Evolutionary conservation across 2,329 filamentous ascomycete genomes (phyloP).

Genomic region (Amesomyces nigricolor): DNA sequence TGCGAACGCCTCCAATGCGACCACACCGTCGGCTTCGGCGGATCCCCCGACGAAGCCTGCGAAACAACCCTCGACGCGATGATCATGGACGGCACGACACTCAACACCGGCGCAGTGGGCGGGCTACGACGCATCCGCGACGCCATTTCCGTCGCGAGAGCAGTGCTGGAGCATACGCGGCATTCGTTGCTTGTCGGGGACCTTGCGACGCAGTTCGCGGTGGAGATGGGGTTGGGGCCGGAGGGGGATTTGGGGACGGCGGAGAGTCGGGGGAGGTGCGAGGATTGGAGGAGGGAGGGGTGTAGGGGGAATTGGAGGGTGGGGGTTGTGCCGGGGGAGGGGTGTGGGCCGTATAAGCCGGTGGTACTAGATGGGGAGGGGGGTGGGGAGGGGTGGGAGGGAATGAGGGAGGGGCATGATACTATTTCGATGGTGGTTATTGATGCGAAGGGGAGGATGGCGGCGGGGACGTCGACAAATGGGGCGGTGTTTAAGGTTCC

Average conservation of each 20-base stretch:
- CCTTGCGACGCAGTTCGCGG: conserved; percentile 47
- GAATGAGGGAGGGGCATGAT: conserved; percentile 35
- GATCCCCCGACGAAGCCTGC: conserved; percentile 50
- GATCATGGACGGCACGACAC: conserved; percentile 50
- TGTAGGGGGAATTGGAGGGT: conserved; percentile 50
- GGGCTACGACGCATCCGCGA: conserved; percentile 44
- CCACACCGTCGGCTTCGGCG: conserved; percentile 49
- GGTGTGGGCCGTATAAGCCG: conserved; percentile 45
- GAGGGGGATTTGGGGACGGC: conserved; percentile 40
- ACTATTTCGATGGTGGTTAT: conserved; percentile 50
- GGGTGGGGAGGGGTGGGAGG: neutral
- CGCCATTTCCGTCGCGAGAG: conserved; percentile 45
- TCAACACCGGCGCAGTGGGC: conserved; percentile 50
- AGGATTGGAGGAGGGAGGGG: conserved; percentile 35
- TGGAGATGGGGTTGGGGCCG: conserved; percentile 43
- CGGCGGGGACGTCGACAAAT: conserved; percentile 52
- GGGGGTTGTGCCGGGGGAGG: conserved; percentile 37
- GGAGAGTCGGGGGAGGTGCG: conserved; percentile 37
- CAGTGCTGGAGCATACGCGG: conserved; percentile 46
- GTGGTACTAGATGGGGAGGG: conserved; percentile 14
- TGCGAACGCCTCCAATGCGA: conserved; percentile 51
- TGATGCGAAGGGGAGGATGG: conserved; percentile 41
- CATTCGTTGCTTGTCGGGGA: conserved; percentile 50
- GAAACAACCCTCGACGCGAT: conserved; percentile 56
- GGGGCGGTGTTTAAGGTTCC: conserved; percentile 50